phyloP scores from a whole-genome alignment of 2,329 filamentous ascomycete species.

The Pseudofabraea citricarpa region DNA sequence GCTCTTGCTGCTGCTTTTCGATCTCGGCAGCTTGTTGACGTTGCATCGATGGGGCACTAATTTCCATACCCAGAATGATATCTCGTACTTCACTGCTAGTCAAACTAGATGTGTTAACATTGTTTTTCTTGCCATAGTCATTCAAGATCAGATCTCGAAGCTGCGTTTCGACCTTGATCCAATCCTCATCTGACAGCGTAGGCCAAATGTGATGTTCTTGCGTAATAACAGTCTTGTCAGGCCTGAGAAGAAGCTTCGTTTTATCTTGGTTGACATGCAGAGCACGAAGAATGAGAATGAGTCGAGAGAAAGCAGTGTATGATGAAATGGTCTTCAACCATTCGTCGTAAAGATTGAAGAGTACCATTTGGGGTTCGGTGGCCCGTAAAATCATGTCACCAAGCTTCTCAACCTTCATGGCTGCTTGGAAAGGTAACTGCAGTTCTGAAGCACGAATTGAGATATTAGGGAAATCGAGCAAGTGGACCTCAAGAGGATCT shows the following conservation, averaged over 20 bases:
- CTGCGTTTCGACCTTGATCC: constrained; percentile 99
- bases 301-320: constrained; percentile 94
- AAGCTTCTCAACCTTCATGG: constrained; percentile 99
- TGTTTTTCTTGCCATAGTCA: constrained; percentile 99
- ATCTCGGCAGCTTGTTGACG: constrained; percentile 97
- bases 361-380: constrained; percentile 98
- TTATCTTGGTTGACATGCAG: constrained; percentile 98
- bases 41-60: constrained; percentile 95
- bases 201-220: constrained; percentile 99
- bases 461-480: constrained; percentile 98
- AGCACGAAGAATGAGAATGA: constrained; percentile 88
- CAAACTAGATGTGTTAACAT: constrained; percentile 95
- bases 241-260: constrained; percentile 90
- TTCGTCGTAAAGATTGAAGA: constrained; percentile 98
- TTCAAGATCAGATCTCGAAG: constrained; percentile 93
- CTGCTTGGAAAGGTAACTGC: constrained; percentile 96
- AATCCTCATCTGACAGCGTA: constrained; percentile 87
- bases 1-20: constrained; percentile 97
- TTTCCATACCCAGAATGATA: constrained; percentile 99
- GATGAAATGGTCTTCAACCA: constrained; percentile 98
- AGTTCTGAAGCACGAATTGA: constrained; percentile 96
- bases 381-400: constrained; percentile 98
- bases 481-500: constrained; percentile 92
- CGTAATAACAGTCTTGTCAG: constrained; percentile 97
- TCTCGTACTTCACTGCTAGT: constrained; percentile 96